A percentile compares a stretch with the other conserved stretches of the same genome.
Conservation (phyloP, 805 yeast genomes). For the Komagataella pastoris region DNA sequence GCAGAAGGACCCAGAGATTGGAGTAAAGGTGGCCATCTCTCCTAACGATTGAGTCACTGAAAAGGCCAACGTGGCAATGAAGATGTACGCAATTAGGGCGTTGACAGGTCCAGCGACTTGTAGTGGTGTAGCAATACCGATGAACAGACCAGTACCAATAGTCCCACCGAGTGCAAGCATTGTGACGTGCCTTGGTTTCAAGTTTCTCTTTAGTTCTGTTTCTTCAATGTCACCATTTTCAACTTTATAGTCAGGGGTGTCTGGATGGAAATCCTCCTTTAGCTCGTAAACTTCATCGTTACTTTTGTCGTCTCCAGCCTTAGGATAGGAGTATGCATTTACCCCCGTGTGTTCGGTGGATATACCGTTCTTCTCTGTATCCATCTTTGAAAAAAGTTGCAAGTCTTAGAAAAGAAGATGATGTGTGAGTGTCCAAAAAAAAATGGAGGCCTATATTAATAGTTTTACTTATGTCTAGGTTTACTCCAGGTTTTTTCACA, state of each 20-base stretch:
- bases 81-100: slow-evolving; percentile 48
- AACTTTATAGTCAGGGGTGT: background rate
- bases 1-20: slow-evolving; percentile 54
- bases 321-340: background rate
- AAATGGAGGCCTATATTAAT: no score
- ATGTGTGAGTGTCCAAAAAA: background rate
- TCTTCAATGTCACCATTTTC: slow-evolving; percentile 12
- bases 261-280: background rate
- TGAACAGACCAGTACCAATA: slow-evolving; percentile 66
- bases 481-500: background rate
- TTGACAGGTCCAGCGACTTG: slow-evolving; percentile 55
- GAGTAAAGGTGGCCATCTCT: slow-evolving; percentile 71
- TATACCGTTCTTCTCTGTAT: background rate
- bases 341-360: background rate
- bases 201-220: slow-evolving; percentile 28
- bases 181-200: slow-evolving; percentile 54
- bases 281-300: background rate
- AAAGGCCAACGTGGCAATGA: slow-evolving; percentile 52
- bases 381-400: background rate
- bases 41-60: slow-evolving; percentile 61
- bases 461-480: no score
- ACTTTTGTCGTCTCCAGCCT: background rate
- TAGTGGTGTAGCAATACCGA: slow-evolving; percentile 45
- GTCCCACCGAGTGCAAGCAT: slow-evolving; percentile 76
- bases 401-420: background rate